Percentiles rank a stretch among this genome's conserved stretches.
These are phyloP conservation scores for Globisporangium spiculum DNA, from an alignment of 352 stramenopile species.

Conservation along the genomic window DNA sequence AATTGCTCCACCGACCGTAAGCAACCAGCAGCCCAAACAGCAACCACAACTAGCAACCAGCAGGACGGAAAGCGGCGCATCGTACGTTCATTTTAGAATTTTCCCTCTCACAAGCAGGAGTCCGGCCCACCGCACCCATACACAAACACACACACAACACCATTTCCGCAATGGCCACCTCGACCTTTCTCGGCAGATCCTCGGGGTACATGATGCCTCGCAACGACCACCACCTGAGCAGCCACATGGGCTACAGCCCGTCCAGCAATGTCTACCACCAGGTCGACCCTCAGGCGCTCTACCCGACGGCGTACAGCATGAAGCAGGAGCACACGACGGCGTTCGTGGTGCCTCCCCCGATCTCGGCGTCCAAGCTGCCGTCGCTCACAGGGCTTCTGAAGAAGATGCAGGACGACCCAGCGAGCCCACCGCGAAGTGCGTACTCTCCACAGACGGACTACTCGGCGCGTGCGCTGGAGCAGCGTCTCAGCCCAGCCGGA, in stretches of 20 bases:
- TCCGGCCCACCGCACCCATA: not conserved
- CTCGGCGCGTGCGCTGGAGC: conserved; percentile 2
- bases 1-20: not conserved
- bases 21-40: not conserved
- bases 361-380: conserved; percentile 42
- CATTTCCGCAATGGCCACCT: conserved; percentile 11
- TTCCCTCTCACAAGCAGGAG: not conserved
- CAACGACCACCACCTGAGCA: conserved; percentile 21
- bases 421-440: conserved; percentile 15
- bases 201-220: conserved; percentile 24
- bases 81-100: conserved; percentile 12
- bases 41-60: not conserved
- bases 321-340: conserved; percentile 10
- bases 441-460: conserved; percentile 10
- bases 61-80: not conserved
- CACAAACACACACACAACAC: not conserved
- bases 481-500: conserved; percentile 28
- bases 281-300: conserved; percentile 7
- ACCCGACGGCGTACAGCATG: conserved; percentile 6
- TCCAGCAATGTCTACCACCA: conserved; percentile 1
- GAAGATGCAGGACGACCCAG: conserved; percentile 45
- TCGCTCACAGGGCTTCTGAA: conserved; percentile 66
- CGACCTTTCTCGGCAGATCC: conserved; percentile 25
- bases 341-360: conserved; percentile 21
- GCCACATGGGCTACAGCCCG: conserved; percentile 26